Percentiles rank a stretch among this genome's conserved stretches.
Conservation (phyloP, 2,329 filamentous ascomycete genomes). For the Colletotrichum echinochloae region DNA sequence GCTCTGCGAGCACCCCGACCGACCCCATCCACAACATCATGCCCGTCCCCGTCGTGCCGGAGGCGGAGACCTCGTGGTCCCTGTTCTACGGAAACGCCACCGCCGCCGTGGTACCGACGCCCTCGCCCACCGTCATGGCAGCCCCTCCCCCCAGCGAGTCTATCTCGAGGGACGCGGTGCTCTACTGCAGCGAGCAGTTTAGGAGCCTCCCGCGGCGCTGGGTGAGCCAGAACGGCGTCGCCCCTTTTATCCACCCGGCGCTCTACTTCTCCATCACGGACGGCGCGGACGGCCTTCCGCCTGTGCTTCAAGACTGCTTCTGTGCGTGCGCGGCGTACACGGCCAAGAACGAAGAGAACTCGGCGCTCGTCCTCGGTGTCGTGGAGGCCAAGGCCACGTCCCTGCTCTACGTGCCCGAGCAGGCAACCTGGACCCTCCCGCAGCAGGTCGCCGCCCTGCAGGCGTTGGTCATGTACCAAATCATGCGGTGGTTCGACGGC, state of each 20-base stretch:
- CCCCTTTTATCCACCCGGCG: conserved; percentile 46
- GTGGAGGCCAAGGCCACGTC: conserved; percentile 44
- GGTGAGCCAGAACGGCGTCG: conserved; percentile 43
- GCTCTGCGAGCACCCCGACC: conserved; percentile 23
- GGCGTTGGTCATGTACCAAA: conserved; percentile 44
- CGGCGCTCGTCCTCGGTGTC: conserved; percentile 44
- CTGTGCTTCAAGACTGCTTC: conserved; percentile 47
- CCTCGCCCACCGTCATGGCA: conserved; percentile 24
- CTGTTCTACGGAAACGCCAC: conserved; percentile 38
- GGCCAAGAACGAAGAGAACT: conserved; percentile 44
- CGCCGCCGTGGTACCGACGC: conserved; percentile 14
- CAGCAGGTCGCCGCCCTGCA: conserved; percentile 44
- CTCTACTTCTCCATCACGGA: conserved; percentile 43
- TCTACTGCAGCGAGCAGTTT: conserved; percentile 42
- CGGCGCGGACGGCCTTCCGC: conserved; percentile 43
- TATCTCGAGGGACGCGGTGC: conserved; percentile 34
- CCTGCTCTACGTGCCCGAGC: conserved; percentile 40
- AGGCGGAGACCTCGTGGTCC: conserved; percentile 34
- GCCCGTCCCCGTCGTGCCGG: conserved; percentile 31
- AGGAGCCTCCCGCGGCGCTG: conserved; percentile 45
- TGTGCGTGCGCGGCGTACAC: conserved; percentile 45
- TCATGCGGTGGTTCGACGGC: conserved; percentile 45
- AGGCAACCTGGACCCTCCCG: conserved; percentile 38
- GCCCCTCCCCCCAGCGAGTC: conserved; percentile 17
- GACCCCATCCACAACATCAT: conserved; percentile 37